Base-by-base conservation (phyloP, 2,329 filamentous ascomycete genomes). In the Albifimbria verrucaria region DNA sequence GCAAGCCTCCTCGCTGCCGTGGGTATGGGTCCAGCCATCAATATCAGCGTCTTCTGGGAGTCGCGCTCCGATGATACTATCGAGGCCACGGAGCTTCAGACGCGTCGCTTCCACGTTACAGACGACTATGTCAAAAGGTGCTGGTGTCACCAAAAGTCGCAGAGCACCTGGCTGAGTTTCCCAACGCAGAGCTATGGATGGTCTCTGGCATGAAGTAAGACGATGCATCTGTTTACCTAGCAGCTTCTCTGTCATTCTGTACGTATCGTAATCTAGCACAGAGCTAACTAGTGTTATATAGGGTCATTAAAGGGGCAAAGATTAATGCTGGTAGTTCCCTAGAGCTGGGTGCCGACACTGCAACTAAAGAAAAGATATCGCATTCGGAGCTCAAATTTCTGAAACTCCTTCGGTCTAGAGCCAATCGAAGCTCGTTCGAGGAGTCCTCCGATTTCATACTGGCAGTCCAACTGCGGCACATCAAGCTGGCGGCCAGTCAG, bases 81-180 rank as follows among this genome's bases (percentile, higher is more conserved):
- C n/a, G 41, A 43, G 20, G 41, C 41, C 41, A 18, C 15, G 20
- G 41, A 43, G 41, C 9, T 43, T n/a, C 10, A 43, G 10, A 43
- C 41, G 20, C 41, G 41, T 21, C 41, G 41, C n/a, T 43, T 43
- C 41, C 41, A 43, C n/a, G 41, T 21, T n/a, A 43, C 41, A 18
- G 41, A 43, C n/a, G n/a, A 43, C 41, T 43, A 43, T 21, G 41
- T 43, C n/a, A 43, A 43, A 43, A 43, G 41, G 41, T 43, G 7
- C 18, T 43, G 41, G 7, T 43, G n/a, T 43, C 41, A 21, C 20
- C 41, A 7, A 18, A 10, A 18, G 41, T 43, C 17, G 41, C 41
- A 43, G 41, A 43, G 41, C 41, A 43, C 41, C 41, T 43, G 41
- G n/a, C 10, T n/a, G 41, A 43, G 41, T 43, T 43, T 43, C 41